These are phyloP conservation scores for Podosphaera fusca DNA, from an alignment of 2,329 filamentous ascomycete species.

Conservation along the genomic window DNA sequence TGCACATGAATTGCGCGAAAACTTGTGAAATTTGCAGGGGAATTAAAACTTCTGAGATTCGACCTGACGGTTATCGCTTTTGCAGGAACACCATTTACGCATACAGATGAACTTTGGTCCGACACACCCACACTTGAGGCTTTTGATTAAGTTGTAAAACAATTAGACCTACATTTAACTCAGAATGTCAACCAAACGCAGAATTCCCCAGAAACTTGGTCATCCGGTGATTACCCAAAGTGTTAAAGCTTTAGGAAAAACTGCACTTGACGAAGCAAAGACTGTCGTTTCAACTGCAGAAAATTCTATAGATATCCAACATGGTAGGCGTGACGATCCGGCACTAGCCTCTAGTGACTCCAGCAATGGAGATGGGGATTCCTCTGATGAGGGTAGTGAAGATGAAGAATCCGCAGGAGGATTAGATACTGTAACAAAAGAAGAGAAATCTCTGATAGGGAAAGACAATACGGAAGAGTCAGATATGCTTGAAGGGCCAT, in stretches of 20 bases:
- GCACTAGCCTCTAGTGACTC: conserved; percentile 36
- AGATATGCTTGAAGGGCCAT: conserved; percentile 25
- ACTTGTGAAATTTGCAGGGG: not conserved
- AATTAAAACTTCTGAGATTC: too few relatives aligned
- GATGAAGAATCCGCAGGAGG: conserved; percentile 21
- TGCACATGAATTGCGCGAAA: not conserved
- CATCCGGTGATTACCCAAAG: conserved; percentile 29
- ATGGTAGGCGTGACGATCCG: conserved; percentile 12
- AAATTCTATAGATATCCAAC: conserved; percentile 7
- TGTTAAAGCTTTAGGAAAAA: conserved; percentile 26
- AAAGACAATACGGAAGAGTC: conserved; percentile 14
- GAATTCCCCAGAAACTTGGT: conserved; percentile 32
- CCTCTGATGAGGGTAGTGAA: conserved; percentile 21
- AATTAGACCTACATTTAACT: not conserved
- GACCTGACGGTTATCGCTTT: too few relatives aligned
- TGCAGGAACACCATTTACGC: too few relatives aligned
- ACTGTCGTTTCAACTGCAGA: conserved; percentile 24
- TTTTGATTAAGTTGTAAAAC: not conserved
- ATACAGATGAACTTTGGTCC: too few relatives aligned
- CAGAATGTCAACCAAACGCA: conserved; percentile 36
- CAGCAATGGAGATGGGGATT: conserved; percentile 22
- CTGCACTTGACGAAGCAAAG: conserved; percentile 33
- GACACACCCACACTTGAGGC: not conserved
- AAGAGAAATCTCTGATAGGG: conserved; percentile 18
- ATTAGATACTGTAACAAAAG: conserved; percentile 19